phyloP scores from a whole-genome alignment of 163 green algal species.

The Scenedesmus sp. region DNA sequence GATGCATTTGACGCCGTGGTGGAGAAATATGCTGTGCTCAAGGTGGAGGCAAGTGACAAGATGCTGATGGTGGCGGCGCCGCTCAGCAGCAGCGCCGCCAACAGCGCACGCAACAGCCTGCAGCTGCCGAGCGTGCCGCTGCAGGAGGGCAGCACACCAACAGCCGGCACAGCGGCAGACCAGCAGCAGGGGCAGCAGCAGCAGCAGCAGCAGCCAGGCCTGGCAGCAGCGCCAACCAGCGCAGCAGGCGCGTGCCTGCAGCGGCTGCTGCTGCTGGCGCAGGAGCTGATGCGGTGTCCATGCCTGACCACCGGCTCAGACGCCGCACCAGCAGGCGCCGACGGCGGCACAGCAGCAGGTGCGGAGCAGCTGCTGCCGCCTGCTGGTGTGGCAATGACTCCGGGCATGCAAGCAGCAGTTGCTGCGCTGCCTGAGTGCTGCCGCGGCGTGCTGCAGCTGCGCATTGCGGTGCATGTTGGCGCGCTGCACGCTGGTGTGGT shows the following conservation, averaged over 20 bases:
- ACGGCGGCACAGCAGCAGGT: background rate
- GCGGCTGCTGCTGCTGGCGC: background rate
- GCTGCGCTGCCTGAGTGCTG: background rate
- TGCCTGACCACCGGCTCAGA: background rate
- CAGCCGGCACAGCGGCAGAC: background rate
- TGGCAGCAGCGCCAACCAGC: background rate
- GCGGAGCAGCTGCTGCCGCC: background rate
- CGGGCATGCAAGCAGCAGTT: background rate
- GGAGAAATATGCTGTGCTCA: slow-evolving; percentile 51
- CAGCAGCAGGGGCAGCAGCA: background rate
- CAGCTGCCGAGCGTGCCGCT: background rate
- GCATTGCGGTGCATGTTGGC: slow-evolving; percentile 35
- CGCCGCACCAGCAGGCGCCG: background rate
- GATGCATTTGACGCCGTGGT: slow-evolving; percentile 43
- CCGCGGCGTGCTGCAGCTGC: slow-evolving; percentile 16
- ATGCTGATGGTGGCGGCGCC: slow-evolving; percentile 33
- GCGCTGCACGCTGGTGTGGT: slow-evolving; percentile 40
- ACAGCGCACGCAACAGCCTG: slow-evolving; percentile 18
- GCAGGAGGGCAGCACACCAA: background rate
- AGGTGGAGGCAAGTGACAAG: slow-evolving; percentile 46
- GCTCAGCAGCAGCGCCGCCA: slow-evolving; percentile 2
- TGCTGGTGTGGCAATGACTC: background rate
- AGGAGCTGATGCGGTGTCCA: background rate
- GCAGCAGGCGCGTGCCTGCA: background rate
- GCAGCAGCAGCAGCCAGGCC: background rate